phyloP scores from a whole-genome alignment of 805 yeast species.

The Candida palmyrensis region DNA sequence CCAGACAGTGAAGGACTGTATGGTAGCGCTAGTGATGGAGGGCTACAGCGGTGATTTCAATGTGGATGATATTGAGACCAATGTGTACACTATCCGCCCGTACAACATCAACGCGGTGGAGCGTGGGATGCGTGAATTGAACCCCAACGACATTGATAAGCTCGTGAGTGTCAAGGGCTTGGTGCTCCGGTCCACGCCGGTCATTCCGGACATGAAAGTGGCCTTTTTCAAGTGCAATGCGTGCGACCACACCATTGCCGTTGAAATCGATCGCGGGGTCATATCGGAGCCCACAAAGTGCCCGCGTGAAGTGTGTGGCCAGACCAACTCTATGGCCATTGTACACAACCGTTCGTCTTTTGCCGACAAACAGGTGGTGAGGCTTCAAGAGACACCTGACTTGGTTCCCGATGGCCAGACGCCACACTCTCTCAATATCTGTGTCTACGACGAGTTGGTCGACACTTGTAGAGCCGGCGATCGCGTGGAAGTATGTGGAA shows the following conservation, averaged over 20 bases:
- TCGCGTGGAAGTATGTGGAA: slow-evolving; percentile 90
- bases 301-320: slow-evolving; percentile 83
- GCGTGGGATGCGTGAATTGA: slow-evolving; percentile 85
- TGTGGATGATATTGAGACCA: slow-evolving; percentile 71
- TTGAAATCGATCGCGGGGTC: slow-evolving; percentile 90
- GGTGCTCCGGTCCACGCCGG: slow-evolving; percentile 80
- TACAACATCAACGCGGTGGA: slow-evolving; percentile 64
- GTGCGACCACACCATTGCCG: slow-evolving; percentile 87
- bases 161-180: slow-evolving; percentile 87
- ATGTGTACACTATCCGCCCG: slow-evolving; percentile 84
- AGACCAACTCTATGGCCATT: slow-evolving; percentile 80
- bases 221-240: slow-evolving; percentile 95
- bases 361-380: slow-evolving; percentile 92
- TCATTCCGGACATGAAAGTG: slow-evolving; percentile 96
- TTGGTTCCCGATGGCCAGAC: slow-evolving; percentile 97
- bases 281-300: slow-evolving; percentile 91
- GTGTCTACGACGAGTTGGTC: slow-evolving; percentile 94
- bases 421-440: slow-evolving; percentile 90
- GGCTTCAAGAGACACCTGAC: slow-evolving; percentile 94
- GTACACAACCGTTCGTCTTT: slow-evolving; percentile 90
- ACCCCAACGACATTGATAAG: slow-evolving; percentile 93
- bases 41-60: slow-evolving; percentile 17
- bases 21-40: slow-evolving; percentile 68
- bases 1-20: slow-evolving; percentile 85
- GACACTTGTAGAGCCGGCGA: slow-evolving; percentile 97